Base-by-base conservation (phyloP, 352 stramenopile genomes). In the Phytopythium litorale region DNA sequence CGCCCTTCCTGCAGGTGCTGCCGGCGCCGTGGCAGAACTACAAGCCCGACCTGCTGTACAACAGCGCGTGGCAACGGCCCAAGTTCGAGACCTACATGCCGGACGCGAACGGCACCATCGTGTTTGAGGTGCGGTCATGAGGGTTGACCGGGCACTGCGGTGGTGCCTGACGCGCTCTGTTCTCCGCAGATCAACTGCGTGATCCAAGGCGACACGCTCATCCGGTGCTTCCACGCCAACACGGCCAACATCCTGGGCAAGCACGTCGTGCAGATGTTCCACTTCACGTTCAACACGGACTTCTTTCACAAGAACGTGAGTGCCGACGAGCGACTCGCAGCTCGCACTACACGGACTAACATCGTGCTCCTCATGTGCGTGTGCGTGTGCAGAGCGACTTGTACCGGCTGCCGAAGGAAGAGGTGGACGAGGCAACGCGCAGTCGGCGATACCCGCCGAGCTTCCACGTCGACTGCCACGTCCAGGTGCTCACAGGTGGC, bases 211-310 rank as follows among this genome's bases (percentile, higher is more conserved):
- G 85, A 94, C 51, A 75, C 84, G 15, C 28, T 89, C 37, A 75
- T 94, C 35, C 70, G 83, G 21, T 85, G 81, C 43, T 94, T 91
- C 62, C 81, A 94, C 37, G 81, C 85, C 18, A 92, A 88, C 48
- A 76, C 72, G 43, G 78, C 71, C 30, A 81, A 84, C 32, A 88
- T 92, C 55, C 63, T 92, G 46, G 83, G 83, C 32, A 91, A 89
- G 64, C 79, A 92, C 69, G 83, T 91, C 57, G 76, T 87, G 48
- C 87, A 90, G 60, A 90, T 94, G 78, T 92, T 92, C 66, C 85
- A 94, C 71, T 84, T 94, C 49, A 91, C 81, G 15, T 90, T 94
- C 58, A 86, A 92, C 62, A 94, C 85, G 2, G 84, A 91, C 52
- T 92, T 92, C 62, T 81, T 91, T 50, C 81, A 82, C 56, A 84